A percentile compares a stretch with the other conserved stretches of the same genome.
Conservation (phyloP, 2,329 filamentous ascomycete genomes). For the Alternaria brassicae region DNA sequence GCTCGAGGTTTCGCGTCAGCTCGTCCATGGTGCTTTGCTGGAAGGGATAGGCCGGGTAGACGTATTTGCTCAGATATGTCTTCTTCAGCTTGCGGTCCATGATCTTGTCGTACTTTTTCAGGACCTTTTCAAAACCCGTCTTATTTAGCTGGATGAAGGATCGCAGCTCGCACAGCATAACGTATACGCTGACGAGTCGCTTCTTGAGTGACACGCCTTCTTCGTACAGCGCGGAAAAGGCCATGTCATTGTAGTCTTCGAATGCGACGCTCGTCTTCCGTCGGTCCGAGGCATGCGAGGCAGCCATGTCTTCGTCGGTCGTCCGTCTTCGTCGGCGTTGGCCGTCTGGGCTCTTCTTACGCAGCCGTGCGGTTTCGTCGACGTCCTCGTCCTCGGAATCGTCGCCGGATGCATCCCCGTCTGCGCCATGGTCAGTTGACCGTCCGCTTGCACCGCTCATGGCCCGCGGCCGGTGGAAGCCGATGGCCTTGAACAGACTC, state of each 20-base stretch:
- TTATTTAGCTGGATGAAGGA: conserved; percentile 96
- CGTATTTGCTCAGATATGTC: conserved; percentile 74
- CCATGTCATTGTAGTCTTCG: conserved; percentile 81
- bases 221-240: conserved; percentile 72
- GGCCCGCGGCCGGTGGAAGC: conserved; percentile 55
- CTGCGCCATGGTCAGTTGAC: conserved; percentile 44
- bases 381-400: conserved; percentile 66
- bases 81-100: conserved; percentile 80
- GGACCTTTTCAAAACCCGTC: conserved; percentile 92
- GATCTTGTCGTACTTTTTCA: conserved; percentile 99
- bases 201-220: conserved; percentile 89
- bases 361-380: conserved; percentile 54
- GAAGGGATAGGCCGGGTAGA: conserved; percentile 85
- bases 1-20: conserved; percentile 73
- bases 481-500: conserved; percentile 63
- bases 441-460: conserved; percentile 52
- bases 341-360: conserved; percentile 50
- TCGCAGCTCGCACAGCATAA: conserved; percentile 92
- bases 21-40: conserved; percentile 71
- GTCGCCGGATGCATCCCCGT: conserved; percentile 61
- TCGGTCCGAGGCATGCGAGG: conserved; percentile 67
- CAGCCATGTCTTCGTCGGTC: conserved; percentile 62
- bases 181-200: conserved; percentile 84
- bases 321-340: conserved; percentile 31
- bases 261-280: conserved; percentile 71